Conservation (phyloP, 345 rosid species). For the Populus euphratica region DNA sequence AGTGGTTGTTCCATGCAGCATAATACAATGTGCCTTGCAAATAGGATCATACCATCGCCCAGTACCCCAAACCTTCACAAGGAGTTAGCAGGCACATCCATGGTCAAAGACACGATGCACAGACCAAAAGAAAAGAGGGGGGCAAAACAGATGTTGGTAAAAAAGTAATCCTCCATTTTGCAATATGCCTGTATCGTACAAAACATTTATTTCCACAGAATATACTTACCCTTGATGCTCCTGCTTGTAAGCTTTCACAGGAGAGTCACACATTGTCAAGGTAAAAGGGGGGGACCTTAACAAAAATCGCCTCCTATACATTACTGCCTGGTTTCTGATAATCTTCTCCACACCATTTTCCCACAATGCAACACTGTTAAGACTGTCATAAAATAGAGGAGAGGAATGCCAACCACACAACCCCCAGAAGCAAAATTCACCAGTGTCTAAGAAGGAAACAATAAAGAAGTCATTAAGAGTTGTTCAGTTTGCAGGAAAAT, state of each 20-base stretch:
- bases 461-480: neutral
- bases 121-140: neutral
- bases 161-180: neutral
- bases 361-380: constrained; percentile 69
- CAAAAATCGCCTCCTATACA: neutral
- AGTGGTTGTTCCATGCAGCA: neutral
- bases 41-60: neutral
- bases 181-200: neutral
- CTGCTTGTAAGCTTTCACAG: neutral
- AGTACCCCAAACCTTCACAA: neutral
- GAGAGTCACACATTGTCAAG: neutral
- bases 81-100: neutral
- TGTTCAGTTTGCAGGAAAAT: constrained; percentile 2
- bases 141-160: neutral
- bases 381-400: constrained; percentile 60
- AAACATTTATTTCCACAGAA: neutral
- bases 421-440: constrained; percentile 78
- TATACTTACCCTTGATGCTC: neutral
- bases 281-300: neutral
- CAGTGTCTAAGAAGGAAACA: constrained; percentile 55
- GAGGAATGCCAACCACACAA: constrained; percentile 73
- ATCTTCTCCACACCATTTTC: constrained; percentile 74
- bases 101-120: neutral
- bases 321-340: constrained; percentile 45
- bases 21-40: neutral